Evolutionary conservation across 352 stramenopile species (phyloP).

Genomic region (Pythium chondricola): DNA sequence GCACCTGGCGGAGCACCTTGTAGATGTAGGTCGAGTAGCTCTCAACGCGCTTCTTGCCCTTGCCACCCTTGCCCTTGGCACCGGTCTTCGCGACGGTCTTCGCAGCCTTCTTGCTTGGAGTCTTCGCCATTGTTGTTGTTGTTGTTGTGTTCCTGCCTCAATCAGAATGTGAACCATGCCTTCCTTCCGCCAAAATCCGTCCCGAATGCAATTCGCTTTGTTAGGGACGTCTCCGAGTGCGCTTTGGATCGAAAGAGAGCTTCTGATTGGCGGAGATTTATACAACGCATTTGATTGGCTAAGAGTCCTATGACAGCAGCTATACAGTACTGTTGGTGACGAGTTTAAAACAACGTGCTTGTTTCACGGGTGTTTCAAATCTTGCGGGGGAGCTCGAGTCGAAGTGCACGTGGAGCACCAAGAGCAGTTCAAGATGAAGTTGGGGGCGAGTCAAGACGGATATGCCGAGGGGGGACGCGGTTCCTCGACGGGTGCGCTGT

Average conservation of each 20-base stretch:
- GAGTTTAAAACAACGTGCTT: conserved; percentile 17
- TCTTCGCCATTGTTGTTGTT: conserved; percentile 89
- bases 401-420: not conserved
- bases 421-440: conserved; percentile 36
- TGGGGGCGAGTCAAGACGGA: conserved; percentile 46
- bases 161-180: not conserved
- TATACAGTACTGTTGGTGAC: not conserved
- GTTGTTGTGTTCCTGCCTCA: not conserved
- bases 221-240: no score
- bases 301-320: not conserved
- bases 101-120: conserved; percentile 91
- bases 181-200: no score
- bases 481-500: conserved; percentile 27
- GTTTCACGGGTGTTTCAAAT: conserved; percentile 13
- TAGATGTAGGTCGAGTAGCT: conserved; percentile 91
- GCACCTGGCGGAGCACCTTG: conserved; percentile 93
- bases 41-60: conserved; percentile 85
- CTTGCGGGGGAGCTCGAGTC: conserved; percentile 7
- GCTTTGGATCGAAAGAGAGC: not conserved
- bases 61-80: conserved; percentile 66
- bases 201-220: no score
- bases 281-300: not conserved
- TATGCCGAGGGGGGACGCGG: conserved; percentile 33
- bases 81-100: conserved; percentile 74
- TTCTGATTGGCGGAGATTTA: conserved; percentile 10